Conservation (phyloP, 768 basidiomycete species). For the Psilocybe cyanescens region DNA sequence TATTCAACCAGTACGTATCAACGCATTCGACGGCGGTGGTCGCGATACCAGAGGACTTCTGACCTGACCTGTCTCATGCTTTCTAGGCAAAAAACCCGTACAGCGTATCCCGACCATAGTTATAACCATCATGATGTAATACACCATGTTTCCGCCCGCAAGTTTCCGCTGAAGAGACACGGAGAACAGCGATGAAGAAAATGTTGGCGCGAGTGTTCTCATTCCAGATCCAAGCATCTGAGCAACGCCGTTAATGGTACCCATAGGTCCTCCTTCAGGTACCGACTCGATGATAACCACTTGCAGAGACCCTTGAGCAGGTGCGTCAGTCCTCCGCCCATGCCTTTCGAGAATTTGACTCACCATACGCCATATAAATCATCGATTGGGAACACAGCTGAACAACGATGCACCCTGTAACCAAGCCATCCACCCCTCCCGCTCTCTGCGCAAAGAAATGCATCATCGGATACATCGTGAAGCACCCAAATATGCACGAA, state of each 20-base stretch:
- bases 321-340: not conserved
- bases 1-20: no score
- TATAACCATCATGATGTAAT: conserved; percentile 36
- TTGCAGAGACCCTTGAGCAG: conserved; percentile 47
- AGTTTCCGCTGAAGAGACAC: conserved; percentile 49
- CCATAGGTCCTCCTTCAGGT: conserved; percentile 46
- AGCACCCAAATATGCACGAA: conserved; percentile 26
- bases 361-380: conserved; percentile 23
- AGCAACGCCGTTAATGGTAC: conserved; percentile 57
- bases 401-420: conserved; percentile 32
- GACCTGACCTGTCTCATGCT: not conserved
- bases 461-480: conserved; percentile 38
- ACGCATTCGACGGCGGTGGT: no score
- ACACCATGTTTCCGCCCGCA: conserved; percentile 50
- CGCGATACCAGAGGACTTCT: not conserved
- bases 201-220: conserved; percentile 56
- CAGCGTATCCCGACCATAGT: conserved; percentile 15
- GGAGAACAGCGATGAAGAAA: conserved; percentile 62
- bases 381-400: conserved; percentile 35
- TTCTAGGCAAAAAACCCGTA: not conserved
- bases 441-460: conserved; percentile 36
- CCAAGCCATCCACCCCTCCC: conserved; percentile 35
- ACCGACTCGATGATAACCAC: conserved; percentile 47
- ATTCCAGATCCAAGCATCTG: conserved; percentile 55
- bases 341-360: conserved; percentile 8